Conservation (phyloP, 768 basidiomycete species). For the Calocera cornea region DNA sequence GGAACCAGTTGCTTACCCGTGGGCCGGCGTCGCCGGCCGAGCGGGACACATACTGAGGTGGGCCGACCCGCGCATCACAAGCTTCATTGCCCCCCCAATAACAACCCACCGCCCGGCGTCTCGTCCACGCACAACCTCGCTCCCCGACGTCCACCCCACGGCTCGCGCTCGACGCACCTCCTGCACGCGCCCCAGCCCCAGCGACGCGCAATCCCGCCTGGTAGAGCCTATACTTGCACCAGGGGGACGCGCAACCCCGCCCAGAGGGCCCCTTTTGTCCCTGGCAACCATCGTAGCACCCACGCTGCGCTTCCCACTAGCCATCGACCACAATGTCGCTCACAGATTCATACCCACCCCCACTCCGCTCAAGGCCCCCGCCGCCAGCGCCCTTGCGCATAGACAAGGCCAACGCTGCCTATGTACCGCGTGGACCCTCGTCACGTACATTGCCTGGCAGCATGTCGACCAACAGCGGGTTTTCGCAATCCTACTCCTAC, state of each 20-base stretch:
- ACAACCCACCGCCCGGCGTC: not conserved
- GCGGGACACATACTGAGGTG: not conserved
- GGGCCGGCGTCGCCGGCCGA: constrained; percentile 3
- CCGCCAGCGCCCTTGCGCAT: not conserved
- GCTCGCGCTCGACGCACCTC: not conserved
- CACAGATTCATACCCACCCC: not conserved
- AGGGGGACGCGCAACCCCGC: not conserved
- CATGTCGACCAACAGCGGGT: constrained; percentile 1
- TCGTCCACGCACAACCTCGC: not conserved
- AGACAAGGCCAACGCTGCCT: not conserved
- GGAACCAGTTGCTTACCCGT: constrained; percentile 1
- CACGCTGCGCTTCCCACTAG: not conserved
- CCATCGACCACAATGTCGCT: constrained; percentile 1
- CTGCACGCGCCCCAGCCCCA: not conserved
- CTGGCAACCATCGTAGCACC: not conserved
- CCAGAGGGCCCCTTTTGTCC: not conserved
- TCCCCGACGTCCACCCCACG: not conserved
- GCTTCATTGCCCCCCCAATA: not conserved
- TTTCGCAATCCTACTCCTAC: not conserved
- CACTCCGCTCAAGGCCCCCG: not conserved
- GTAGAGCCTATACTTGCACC: not conserved
- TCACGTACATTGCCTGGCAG: not conserved
- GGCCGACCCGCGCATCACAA: not conserved
- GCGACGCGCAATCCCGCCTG: not conserved
- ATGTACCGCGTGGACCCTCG: not conserved